A percentile compares a stretch with the other conserved stretches of the same genome.
Conservation (phyloP, 2,329 filamentous ascomycete species). For the Dothideomycetidae sp. region DNA sequence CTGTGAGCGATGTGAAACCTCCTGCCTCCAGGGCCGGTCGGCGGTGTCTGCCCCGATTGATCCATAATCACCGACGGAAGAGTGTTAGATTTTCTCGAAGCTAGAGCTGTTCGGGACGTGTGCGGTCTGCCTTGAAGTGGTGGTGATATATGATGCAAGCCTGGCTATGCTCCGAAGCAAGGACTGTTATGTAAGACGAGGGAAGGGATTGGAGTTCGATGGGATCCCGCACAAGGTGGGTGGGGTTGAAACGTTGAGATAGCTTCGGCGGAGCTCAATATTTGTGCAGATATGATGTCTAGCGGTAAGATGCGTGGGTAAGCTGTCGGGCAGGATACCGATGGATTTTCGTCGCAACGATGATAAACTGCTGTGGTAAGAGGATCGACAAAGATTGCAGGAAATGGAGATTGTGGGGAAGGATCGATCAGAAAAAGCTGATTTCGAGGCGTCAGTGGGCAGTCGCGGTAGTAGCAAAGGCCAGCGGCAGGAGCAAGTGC, state of each 20-base stretch:
- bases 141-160: too few species aligned
- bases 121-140: too few species aligned
- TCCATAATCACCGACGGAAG: conserved; percentile 24
- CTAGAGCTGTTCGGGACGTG: too few species aligned
- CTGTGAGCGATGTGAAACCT: conserved; percentile 95
- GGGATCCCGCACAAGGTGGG: not conserved
- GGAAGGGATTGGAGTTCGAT: too few species aligned
- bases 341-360: not conserved
- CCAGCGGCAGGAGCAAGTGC: too few species aligned
- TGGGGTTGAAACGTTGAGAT: not conserved
- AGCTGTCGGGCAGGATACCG: not conserved
- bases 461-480: not conserved
- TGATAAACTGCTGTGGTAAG: not conserved
- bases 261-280: not conserved
- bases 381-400: not conserved
- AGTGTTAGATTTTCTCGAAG: too few species aligned
- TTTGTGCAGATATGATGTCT: not conserved
- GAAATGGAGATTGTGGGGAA: not conserved
- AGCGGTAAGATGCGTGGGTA: not conserved
- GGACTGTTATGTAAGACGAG: too few species aligned
- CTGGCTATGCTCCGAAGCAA: too few species aligned
- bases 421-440: not conserved
- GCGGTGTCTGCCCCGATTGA: conserved; percentile 36
- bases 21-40: conserved; percentile 62
- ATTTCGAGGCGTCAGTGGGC: not conserved